phyloP scores from a whole-genome alignment of 2,329 filamentous ascomycete species.

The Tolypocladium endophyticum region DNA sequence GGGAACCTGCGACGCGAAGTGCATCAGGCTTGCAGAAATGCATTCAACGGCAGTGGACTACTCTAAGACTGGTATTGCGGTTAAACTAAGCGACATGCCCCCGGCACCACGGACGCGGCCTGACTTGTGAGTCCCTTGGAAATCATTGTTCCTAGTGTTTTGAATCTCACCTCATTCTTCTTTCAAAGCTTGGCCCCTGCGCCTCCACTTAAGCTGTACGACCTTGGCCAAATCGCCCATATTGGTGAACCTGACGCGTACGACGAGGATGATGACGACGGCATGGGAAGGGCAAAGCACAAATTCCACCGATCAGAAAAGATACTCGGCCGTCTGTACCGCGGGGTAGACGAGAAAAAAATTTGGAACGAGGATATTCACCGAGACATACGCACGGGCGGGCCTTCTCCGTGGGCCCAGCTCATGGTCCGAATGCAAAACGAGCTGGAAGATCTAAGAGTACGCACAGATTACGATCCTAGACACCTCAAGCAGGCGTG shows the following conservation, averaged over 20 bases:
- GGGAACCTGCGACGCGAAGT: constrained; percentile 43
- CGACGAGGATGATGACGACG: constrained; percentile 27
- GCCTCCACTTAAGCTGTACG: constrained; percentile 31
- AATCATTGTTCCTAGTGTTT: background rate
- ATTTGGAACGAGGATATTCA: constrained; percentile 47
- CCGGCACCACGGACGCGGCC: constrained; percentile 29
- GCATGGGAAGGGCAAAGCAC: constrained; percentile 31
- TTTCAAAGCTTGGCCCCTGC: constrained; percentile 31
- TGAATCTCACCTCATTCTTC: background rate
- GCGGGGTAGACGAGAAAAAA: constrained; percentile 59
- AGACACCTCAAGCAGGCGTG: constrained; percentile 25
- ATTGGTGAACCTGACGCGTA: constrained; percentile 18
- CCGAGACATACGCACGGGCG: constrained; percentile 12
- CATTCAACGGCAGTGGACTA: constrained; percentile 67
- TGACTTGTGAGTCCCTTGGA: constrained; percentile 38
- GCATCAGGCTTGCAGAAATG: constrained; percentile 46
- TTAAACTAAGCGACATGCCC: constrained; percentile 34
- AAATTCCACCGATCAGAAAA: constrained; percentile 59
- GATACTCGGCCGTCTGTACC: constrained; percentile 59
- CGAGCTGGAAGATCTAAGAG: constrained; percentile 7
- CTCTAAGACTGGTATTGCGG: constrained; percentile 60
- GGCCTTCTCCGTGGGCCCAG: constrained; percentile 31
- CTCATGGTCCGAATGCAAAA: constrained; percentile 18
- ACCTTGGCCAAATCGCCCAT: constrained; percentile 31
- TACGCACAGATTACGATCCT: constrained; percentile 20